Evolutionary conservation across 2,329 filamentous ascomycete genomes (phyloP), one percentile per base, ranked within the genome.

Genomic region (Hypomyces perniciosus): DNA sequence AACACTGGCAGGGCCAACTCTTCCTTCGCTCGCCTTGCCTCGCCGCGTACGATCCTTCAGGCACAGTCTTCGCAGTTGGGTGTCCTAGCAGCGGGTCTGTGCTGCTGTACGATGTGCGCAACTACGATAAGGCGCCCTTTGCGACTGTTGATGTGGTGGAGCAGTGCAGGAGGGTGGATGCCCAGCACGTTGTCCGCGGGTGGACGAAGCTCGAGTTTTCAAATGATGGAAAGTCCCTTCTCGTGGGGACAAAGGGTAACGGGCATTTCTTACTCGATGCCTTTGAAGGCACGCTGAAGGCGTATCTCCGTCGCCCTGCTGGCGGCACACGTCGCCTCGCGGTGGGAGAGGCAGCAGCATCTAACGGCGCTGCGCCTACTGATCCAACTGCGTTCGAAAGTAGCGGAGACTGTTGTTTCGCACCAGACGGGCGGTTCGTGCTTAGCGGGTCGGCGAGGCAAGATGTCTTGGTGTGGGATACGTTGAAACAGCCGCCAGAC

Each of bases 131-230:
- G 68, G 83, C 86, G 4, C 93, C 93, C 0, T 95, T 99, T 62
- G 80, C 85, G 8, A 87, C 81, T 7, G 93, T 97, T 62, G 92
- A 97, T 62, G 74, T 97, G 12, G 70, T 83, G 27, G 81, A 85
- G 50, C 70, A 75, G 46, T 72, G 73, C 42, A 64, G 72, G 62
- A 53, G 70, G 62, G 61, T 74, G 46, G 73, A 80, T 56, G 68
- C 75, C 5, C 79, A 84, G 44, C 83, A 86, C 46, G 69, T 78
- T 1, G 73, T 80, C 54, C 78, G 78, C 47, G 85, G 85, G 8
- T 99, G 93, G 93, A 93, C 88, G 1, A 90, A 87, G 59, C 77
- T 99, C 39, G 90, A 96, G 61, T 97, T 99, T 65, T 93, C 89
- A 52, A 99, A 99, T 62, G 93, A 99, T 62, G 93, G 93, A 13